phyloP scores from a whole-genome alignment of 805 yeast species.

The Wickerhamomyces canadensis region DNA sequence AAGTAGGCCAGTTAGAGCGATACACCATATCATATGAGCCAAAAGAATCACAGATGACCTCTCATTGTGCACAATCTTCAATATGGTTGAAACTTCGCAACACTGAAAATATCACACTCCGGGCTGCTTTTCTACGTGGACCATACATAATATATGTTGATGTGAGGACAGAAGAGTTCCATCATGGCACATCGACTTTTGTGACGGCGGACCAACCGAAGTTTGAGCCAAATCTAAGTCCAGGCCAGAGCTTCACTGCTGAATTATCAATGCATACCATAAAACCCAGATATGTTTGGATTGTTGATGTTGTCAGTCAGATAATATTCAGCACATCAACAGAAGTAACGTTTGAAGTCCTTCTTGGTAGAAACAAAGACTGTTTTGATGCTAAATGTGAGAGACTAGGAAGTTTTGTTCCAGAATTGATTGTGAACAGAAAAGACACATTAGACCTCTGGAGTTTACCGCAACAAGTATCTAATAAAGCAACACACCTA shows the following conservation, averaged over 20 bases:
- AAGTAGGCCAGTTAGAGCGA: slow-evolving; percentile 56
- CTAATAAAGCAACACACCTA: slow-evolving; percentile 48
- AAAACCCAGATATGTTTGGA: slow-evolving; percentile 56
- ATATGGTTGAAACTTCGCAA: slow-evolving; percentile 58
- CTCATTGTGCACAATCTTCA: slow-evolving; percentile 21
- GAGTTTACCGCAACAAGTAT: slow-evolving; percentile 51
- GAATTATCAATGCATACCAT: slow-evolving; percentile 63
- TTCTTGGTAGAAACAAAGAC: slow-evolving; percentile 39
- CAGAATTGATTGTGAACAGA: slow-evolving; percentile 41
- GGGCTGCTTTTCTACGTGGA: slow-evolving; percentile 74
- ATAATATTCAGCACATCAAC: slow-evolving; percentile 61
- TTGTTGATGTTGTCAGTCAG: slow-evolving; percentile 67
- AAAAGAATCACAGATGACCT: slow-evolving; percentile 30
- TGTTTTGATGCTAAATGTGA: slow-evolving; percentile 20
- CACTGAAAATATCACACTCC: slow-evolving; percentile 48
- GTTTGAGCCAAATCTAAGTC: slow-evolving; percentile 64
- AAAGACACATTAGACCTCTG: slow-evolving; percentile 62
- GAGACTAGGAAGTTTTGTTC: slow-evolving; percentile 26
- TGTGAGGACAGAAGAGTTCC: slow-evolving; percentile 50
- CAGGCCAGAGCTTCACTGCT: slow-evolving; percentile 58
- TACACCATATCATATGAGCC: slow-evolving; percentile 42
- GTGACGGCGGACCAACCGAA: slow-evolving; percentile 75
- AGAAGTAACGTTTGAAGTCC: slow-evolving; percentile 55
- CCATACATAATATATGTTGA: slow-evolving; percentile 75
- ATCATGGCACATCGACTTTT: slow-evolving; percentile 43